Conservation (phyloP, 2,329 filamentous ascomycete species). For the Cercospora janseana region DNA sequence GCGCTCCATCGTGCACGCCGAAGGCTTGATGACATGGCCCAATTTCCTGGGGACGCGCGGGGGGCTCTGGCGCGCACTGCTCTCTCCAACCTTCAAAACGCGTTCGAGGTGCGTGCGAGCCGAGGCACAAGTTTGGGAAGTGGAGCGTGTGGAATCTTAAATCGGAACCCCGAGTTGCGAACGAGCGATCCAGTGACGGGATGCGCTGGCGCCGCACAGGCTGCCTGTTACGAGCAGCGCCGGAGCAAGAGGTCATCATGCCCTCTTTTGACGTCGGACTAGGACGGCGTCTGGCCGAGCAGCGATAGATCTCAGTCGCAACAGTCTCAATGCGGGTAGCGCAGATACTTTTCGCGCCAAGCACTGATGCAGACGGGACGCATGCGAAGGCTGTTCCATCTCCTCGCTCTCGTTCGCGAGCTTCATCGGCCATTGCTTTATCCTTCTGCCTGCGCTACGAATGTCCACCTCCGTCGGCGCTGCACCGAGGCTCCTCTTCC, state of each 20-base stretch:
- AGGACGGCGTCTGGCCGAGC: no score
- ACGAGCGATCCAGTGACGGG: constrained; percentile 5
- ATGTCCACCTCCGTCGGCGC: constrained; percentile 8
- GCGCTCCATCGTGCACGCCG: no score
- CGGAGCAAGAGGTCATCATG: no score
- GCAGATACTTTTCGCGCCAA: constrained; percentile 5
- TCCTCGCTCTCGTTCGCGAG: constrained; percentile 1
- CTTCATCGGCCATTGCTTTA: background rate
- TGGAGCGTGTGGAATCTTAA: constrained; percentile 1
- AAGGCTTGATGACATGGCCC: no score
- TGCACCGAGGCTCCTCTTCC: constrained; percentile 38
- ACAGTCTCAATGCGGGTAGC: background rate
- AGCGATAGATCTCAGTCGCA: no score
- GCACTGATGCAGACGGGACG: constrained; percentile 3
- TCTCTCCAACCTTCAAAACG: no score
- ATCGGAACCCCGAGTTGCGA: background rate
- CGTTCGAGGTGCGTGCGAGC: background rate
- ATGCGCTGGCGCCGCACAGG: background rate
- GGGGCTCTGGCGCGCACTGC: no score
- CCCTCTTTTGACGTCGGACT: no score
- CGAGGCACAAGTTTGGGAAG: constrained; percentile 1
- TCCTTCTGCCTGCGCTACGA: constrained; percentile 8
- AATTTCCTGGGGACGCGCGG: no score
- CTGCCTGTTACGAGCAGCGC: no score
- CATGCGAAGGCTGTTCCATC: constrained; percentile 8